Percentiles rank a stretch among this genome's conserved stretches.
Conservation (phyloP, 2,329 filamentous ascomycete species). For the Aspergillus pseudotamarii region DNA sequence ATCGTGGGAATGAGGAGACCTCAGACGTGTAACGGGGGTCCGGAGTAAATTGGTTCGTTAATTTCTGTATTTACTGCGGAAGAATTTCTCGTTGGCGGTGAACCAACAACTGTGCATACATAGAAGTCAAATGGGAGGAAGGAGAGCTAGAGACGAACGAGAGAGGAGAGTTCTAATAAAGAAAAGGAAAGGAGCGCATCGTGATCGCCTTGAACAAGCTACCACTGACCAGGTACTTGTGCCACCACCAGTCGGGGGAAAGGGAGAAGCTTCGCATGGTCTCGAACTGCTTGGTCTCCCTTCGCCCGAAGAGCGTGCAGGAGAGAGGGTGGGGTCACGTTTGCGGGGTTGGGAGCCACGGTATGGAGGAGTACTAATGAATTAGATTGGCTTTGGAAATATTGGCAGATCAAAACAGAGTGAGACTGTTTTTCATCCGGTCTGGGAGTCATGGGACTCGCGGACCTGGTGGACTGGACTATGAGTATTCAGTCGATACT, state of each 20-base stretch:
- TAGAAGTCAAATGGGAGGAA: background rate
- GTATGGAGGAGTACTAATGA: background rate
- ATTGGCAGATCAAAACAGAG: background rate
- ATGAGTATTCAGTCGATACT: background rate
- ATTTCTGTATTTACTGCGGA: background rate
- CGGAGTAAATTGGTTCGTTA: background rate
- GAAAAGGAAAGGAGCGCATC: background rate
- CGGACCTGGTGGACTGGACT: background rate
- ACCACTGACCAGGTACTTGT: background rate
- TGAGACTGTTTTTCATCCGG: background rate
- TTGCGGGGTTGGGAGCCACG: background rate
- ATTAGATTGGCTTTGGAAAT: background rate
- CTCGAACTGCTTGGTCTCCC: conserved; percentile 2
- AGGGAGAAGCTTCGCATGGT: background rate
- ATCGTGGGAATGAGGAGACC: background rate
- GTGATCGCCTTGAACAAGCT: background rate
- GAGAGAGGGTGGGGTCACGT: background rate
- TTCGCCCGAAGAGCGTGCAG: background rate
- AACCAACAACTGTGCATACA: background rate
- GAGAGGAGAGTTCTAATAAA: background rate
- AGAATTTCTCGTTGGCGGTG: background rate
- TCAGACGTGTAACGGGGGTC: background rate
- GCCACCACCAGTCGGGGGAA: background rate
- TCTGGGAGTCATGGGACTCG: background rate
- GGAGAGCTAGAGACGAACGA: background rate